phyloP scores from a whole-genome alignment of 2,329 filamentous ascomycete genomes.

The Xylaria sp. region DNA sequence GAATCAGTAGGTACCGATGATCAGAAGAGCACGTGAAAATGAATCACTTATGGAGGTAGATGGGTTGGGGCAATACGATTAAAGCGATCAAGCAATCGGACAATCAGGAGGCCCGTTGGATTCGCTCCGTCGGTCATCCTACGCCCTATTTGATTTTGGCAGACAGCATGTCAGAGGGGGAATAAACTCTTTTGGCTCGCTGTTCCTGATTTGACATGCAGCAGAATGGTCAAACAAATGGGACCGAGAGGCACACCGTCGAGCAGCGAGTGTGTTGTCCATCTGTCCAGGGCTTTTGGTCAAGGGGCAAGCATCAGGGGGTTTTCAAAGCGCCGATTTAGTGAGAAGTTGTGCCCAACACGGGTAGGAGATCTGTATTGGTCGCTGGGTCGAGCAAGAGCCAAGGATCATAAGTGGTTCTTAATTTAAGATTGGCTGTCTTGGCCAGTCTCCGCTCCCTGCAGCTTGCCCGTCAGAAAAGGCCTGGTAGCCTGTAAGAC shows the following conservation, averaged over 20 bases:
- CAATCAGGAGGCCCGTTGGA: constrained; percentile 7
- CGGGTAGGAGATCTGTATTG: constrained; percentile 23
- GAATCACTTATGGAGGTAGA: too few relatives aligned
- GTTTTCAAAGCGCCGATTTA: too few relatives aligned
- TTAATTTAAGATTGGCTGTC: constrained; percentile 28
- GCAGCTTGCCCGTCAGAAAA: background rate
- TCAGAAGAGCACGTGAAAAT: background rate
- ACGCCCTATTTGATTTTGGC: constrained; percentile 7
- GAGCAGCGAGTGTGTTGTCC: constrained; percentile 7
- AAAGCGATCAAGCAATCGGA: background rate
- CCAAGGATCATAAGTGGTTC: constrained; percentile 21
- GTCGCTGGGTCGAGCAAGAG: background rate
- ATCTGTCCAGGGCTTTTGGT: too few relatives aligned
- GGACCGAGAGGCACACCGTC: constrained; percentile 27
- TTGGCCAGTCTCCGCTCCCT: constrained; percentile 11
- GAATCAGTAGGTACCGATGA: background rate
- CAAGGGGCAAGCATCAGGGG: constrained; percentile 5
- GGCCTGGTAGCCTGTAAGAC: constrained; percentile 4
- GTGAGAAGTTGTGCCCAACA: background rate
- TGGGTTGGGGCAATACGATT: too few relatives aligned
- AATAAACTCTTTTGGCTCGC: background rate
- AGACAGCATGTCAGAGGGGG: constrained; percentile 17
- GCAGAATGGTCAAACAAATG: constrained; percentile 21
- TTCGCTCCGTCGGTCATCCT: constrained; percentile 9
- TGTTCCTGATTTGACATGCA: constrained; percentile 13